Conservation (phyloP, 208 protist genomes). For the Acanthamoeba castellanii region DNA sequence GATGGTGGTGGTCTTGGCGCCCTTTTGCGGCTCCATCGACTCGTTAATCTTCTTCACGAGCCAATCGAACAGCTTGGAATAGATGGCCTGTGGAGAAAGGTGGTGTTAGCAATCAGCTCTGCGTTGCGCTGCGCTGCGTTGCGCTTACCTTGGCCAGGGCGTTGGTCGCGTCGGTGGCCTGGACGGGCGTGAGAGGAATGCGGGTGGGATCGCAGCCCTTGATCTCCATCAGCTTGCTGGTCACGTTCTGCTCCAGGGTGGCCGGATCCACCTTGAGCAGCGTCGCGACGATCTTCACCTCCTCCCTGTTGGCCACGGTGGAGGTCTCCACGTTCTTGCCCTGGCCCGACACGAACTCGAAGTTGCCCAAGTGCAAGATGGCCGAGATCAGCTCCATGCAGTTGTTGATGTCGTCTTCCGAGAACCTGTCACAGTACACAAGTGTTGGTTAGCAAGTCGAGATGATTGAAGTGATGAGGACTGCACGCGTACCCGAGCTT, state of each 20-base stretch:
- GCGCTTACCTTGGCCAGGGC: conserved; percentile 82
- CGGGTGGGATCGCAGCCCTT: conserved; percentile 65
- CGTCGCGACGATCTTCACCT: conserved; percentile 22
- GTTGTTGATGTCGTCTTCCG: conserved; percentile 80
- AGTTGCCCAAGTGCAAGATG: conserved; percentile 46
- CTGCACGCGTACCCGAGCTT: not conserved
- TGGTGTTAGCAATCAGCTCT: too few species aligned
- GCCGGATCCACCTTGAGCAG: conserved; percentile 41
- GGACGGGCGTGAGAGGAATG: conserved; percentile 36
- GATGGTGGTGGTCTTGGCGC: not conserved
- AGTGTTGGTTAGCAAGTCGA: conserved; percentile 76
- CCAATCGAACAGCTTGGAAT: conserved; percentile 88
- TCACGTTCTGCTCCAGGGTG: conserved; percentile 45
- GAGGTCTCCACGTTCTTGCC: conserved; percentile 32
- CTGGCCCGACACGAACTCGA: not conserved
- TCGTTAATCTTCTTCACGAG: conserved; percentile 88
- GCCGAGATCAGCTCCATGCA: conserved; percentile 79
- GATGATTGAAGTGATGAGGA: not conserved
- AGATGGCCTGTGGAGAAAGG: conserved; percentile 77
- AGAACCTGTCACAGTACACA: conserved; percentile 85
- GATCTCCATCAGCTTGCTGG: conserved; percentile 63
- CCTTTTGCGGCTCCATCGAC: conserved; percentile 69
- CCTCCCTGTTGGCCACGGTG: conserved; percentile 13
- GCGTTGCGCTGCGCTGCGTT: too few species aligned
- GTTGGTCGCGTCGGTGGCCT: conserved; percentile 79